Evolutionary conservation across 225 moss, liverwort and hornwort species (phyloP).

Genomic region (Lunularia cruciata): DNA sequence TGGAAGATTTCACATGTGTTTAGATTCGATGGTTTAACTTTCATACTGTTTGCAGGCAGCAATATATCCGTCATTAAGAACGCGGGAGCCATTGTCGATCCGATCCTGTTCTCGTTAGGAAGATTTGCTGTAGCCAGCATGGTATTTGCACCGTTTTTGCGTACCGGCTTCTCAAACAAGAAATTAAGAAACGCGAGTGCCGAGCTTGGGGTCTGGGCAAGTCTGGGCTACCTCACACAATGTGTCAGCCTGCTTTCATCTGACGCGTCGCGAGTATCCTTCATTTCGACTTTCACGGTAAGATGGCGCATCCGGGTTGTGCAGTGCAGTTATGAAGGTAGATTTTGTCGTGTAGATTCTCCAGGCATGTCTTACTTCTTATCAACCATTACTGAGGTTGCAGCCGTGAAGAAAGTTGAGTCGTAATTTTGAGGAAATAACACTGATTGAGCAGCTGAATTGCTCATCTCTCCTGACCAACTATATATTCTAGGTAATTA

Average conservation of each 20-base stretch:
- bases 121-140: slow-evolving; percentile 70
- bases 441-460: no score
- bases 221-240: slow-evolving; percentile 75
- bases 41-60: slow-evolving; percentile 55
- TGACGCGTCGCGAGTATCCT: slow-evolving; percentile 75
- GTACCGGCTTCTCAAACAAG: slow-evolving; percentile 39
- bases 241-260: slow-evolving; percentile 72
- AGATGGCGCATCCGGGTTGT: no score
- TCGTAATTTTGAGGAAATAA: no score
- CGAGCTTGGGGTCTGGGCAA: slow-evolving; percentile 77
- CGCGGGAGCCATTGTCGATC: slow-evolving; percentile 56
- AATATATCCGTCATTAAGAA: slow-evolving; percentile 66
- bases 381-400: no score
- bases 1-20: background rate
- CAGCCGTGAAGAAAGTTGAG: no score
- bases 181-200: slow-evolving; percentile 50
- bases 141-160: slow-evolving; percentile 70
- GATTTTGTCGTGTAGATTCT: no score
- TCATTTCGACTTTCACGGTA: slow-evolving; percentile 91
- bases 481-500: no score
- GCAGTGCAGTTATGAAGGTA: no score
- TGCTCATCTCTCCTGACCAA: no score
- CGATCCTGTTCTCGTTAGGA: slow-evolving; percentile 69
- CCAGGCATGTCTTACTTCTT: no score
- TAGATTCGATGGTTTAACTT: background rate